Evolutionary conservation across 257 asterid genomes (phyloP), one percentile per base, ranked within the genome.

Genomic region (Misopates orontium): DNA sequence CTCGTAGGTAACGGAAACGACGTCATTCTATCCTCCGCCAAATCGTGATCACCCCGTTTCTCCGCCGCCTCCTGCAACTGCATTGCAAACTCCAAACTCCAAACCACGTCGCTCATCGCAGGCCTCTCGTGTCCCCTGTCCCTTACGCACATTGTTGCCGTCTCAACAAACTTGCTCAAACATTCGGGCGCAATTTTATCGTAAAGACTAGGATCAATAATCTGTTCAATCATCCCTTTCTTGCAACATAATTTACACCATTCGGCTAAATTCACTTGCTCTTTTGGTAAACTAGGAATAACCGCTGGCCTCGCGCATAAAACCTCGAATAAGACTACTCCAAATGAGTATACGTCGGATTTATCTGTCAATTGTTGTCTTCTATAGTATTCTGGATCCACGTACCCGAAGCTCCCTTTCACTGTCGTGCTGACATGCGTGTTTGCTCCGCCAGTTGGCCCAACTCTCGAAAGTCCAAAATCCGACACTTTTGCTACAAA

Each of bases 271-370:
- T 73, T 86, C 53, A 71, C 88, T 72, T 76, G 72, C 60, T 71
- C 86, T n/a, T 62, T 62, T 0, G 87, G 75, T 11, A 70, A 13
- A 41, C 16, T 49, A 0, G 75, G 73, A 4, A 74, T 55, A 15
- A 88, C 48, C 0, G 81, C 79, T 1, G 90, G 76, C 67, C 90
- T 60, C 0, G 81, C 85, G 6, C 91, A 82, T 11, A 84, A 40
- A 2, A 81, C 84, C 50, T 89, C 95, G 0, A 89, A 73, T 60
- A 89, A 5, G 10, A 89, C 92, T 4, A 86, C 92, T 0, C 92
- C 95, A 47, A 89, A 86, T 0, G 96, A 89, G 66, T 86, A 89
- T 0, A 86, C 95, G 32, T 89, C 90, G 4, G 95, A 88, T 50
- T 82, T 82, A 18, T 77, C 89, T 5, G 96, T 88, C 4, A 88